Evolutionary conservation across 768 basidiomycete species (phyloP), one percentile per base, ranked within the genome.

Genomic region (Pulveroboletus sp.): DNA sequence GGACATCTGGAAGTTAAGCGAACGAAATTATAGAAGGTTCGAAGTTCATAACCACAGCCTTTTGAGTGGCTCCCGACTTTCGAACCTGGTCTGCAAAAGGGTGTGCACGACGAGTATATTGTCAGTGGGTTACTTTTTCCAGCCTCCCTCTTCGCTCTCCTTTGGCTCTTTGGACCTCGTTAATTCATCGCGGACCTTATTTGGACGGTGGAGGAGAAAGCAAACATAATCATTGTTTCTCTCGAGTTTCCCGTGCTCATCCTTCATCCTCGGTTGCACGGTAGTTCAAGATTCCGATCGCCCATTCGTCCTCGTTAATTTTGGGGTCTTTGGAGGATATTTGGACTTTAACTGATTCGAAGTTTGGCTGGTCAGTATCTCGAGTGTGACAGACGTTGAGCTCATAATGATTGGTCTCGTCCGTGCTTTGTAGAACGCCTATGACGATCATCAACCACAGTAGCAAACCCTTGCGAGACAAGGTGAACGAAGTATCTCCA

Each of bases 381-480:
- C 32, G 21, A n/a, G 43, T 32, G 15, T 43, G 43, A 24, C 43
- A 32, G 18, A 31, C 21, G 9, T 8, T 9, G 43, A 43, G 32
- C 43, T 32, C 31, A 31, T 43, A 43, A 14, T 3, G 14, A 9
- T 31, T 15, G 1, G 18, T 5, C 21, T 10, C 9, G 0, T 14
- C 28, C 11, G 17, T 30, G 7, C 18, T 6, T 6, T 9, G 31
- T 32, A 43, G 14, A 37, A 50, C 40, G 12, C 61, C 49, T n/a
- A 43, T 46, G 18, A 39, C 43, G 17, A 61, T 42, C 44, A 49
- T 50, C 3, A 61, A 44, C 12, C 33, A 43, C 43, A 61, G 21
- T 39, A 40, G 49, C 27, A 61, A 49, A 8, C 59, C 60, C 15
- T 31, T 46, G 39, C 57, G 57, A 26, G 47, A 47, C 26, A 61